Conservation (phyloP, 495 filamentous ascomycete genomes). For the Lasiosphaeria miniovina region DNA sequence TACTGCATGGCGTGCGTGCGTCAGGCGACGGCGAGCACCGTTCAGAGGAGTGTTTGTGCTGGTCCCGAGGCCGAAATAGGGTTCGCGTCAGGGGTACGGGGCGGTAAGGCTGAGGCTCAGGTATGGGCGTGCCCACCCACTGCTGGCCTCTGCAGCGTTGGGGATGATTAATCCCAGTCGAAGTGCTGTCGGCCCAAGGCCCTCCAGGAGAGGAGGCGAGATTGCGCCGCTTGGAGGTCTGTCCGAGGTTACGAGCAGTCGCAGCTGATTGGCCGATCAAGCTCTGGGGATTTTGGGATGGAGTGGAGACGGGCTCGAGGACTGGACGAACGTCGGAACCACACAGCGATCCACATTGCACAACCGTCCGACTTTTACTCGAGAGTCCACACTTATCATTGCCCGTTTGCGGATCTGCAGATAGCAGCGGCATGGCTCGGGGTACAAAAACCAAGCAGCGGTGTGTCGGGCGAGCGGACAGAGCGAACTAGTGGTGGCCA, state of each 20-base stretch:
- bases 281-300: not conserved
- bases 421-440: too few species aligned
- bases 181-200: not conserved
- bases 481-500: not conserved
- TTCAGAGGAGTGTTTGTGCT: not conserved
- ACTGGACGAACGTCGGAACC: not conserved
- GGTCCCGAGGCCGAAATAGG: not conserved
- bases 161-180: constrained; percentile 2
- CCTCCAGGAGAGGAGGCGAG: not conserved
- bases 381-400: too few species aligned
- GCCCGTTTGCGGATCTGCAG: too few species aligned
- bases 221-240: not conserved
- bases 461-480: not conserved
- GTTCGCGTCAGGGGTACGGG: not conserved
- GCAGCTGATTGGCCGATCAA: constrained; percentile 1
- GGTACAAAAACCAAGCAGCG: too few species aligned
- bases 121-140: not conserved
- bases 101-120: constrained; percentile 9
- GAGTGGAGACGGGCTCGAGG: not conserved
- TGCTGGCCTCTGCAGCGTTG: not conserved
- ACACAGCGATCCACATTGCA: too few species aligned
- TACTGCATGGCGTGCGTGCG: not conserved
- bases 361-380: not conserved
- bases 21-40: not conserved
- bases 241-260: constrained; percentile 7